Base-by-base conservation (phyloP, 768 basidiomycete species). In the Infundibulicybe gibba region DNA sequence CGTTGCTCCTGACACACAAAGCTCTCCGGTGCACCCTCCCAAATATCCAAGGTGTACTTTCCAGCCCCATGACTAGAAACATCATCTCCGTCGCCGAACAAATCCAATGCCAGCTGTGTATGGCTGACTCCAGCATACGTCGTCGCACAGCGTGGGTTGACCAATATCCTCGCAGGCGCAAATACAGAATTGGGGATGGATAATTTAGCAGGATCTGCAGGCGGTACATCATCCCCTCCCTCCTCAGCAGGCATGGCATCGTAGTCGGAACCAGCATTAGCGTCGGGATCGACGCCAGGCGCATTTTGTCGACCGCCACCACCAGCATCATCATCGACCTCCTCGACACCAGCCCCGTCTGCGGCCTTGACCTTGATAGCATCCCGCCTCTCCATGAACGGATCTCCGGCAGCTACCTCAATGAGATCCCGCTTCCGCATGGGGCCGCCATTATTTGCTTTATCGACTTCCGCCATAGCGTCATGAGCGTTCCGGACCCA, bases 81-180 rank as follows among this genome's bases (percentile, higher is more conserved):
- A 41, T 90, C 84, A 17, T 83, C 83, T n/a, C 81, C 79, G 34
- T 80, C 76, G 9, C 94, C 95, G 57, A 97, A 98, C 55, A 99
- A 67, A 65, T 97, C 94, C 39, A 90, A 65, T n/a, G 95, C 94
- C 32, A 99, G 78, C 64, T 93, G 90, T 16, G 94, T 92, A 65
- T 99, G 95, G 52, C 86, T 90, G 3, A 98, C 95, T 3, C 95
- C 97, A 0, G 95, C 95, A 61, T 99, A 99, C 16, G 95, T 98
- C 32, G 95, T 98, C 44, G 95, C 90, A 63, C 94, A 98, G 13
- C 94, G 81, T 4, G 95, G 95, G 60, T 98, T 98, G 47, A 99
- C 86, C 53, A 99, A 64, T 56, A 99, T 97, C 45, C 94, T 76
- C 3, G 94, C 95, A 4, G 94, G 87, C 6, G 80, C 71, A 67